Base-by-base conservation (phyloP, 306 rosid species). In the Medicago arabica region DNA sequence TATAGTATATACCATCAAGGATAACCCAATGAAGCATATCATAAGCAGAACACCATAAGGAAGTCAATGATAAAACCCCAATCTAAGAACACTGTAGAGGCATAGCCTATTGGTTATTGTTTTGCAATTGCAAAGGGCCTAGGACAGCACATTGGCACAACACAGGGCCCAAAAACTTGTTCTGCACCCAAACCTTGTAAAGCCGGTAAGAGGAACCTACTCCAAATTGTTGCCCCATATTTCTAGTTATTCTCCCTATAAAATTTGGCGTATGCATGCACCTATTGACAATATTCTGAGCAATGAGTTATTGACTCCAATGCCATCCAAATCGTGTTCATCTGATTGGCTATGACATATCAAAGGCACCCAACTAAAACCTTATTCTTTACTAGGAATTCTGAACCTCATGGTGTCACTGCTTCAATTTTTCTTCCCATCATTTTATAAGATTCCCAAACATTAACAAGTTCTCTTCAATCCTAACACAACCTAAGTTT, bases 21-120 rank as follows among this genome's bases (percentile, higher is more conserved):
- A 64, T 61, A 72, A 43, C 18, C 73, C 49, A 44, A 18, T 5
- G 69, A 50, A 41, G 77, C 47, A 82, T 19, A 66, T 41, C 36
- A 67, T 5, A 38, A 15, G 60, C 5, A 67, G 31, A 63, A 63
- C 7, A 38, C 28, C 69, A 71, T 7, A 54, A 63, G 31, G 13
- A 16, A 57, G 60, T 38, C 69, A 69, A 55, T 19, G 9, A 41
- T 34, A 31, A 14, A 77, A 55, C 36, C 61, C 17, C 36, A 73
- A 43, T 36, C 17, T 25, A 69, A 67, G 44, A 44, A 38, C 23
- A 1, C 8, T 44, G 19, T 13, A 67, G 39, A 21, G 55, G 14
- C 53, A 67, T 66, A 40, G 36, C 34, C 38, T 41, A 11, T 41
- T 40, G 53, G 71, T 41, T 66, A 41, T 66, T 41, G 41, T 17